These are phyloP conservation scores for Aquanectria penicillioides DNA, from an alignment of 2,329 filamentous ascomycete species.

Conservation along the genomic window DNA sequence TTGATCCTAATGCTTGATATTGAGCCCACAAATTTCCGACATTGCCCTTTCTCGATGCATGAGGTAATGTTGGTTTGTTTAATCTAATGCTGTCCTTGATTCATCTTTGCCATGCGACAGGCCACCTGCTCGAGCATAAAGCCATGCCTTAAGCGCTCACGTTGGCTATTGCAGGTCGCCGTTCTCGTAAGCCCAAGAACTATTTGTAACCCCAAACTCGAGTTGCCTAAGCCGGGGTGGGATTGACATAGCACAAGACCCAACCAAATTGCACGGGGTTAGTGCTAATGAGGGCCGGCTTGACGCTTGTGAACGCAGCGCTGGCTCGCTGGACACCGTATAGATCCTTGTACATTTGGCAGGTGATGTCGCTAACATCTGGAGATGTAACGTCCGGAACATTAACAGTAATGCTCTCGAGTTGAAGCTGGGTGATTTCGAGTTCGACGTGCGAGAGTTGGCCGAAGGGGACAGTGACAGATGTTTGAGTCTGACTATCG, in stretches of 20 bases:
- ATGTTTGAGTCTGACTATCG: not conserved
- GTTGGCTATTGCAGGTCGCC: no score
- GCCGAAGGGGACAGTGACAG: constrained; percentile 15
- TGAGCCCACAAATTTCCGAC: no score
- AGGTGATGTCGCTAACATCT: constrained; percentile 20
- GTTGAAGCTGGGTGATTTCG: constrained; percentile 14
- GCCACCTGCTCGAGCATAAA: no score
- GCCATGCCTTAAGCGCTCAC: no score
- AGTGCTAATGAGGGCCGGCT: constrained; percentile 22
- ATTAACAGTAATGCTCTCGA: constrained; percentile 20
- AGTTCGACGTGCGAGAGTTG: constrained; percentile 13
- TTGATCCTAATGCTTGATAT: no score
- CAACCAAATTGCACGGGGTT: constrained; percentile 31
- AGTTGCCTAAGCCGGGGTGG: no score
- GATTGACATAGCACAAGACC: constrained; percentile 30
- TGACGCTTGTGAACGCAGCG: constrained; percentile 18
- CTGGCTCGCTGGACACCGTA: constrained; percentile 29
- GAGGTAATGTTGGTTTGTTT: no score
- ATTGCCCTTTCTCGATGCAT: no score
- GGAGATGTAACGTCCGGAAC: constrained; percentile 3
- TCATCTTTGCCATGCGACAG: no score
- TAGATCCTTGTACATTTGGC: constrained; percentile 35
- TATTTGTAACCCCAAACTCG: no score
- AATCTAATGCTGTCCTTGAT: no score
- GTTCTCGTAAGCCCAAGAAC: no score